Percentiles rank a stretch among this genome's conserved stretches.
Evolutionary conservation across 2,329 filamentous ascomycete genomes (phyloP).

Genomic region (Exophiala sp.): DNA sequence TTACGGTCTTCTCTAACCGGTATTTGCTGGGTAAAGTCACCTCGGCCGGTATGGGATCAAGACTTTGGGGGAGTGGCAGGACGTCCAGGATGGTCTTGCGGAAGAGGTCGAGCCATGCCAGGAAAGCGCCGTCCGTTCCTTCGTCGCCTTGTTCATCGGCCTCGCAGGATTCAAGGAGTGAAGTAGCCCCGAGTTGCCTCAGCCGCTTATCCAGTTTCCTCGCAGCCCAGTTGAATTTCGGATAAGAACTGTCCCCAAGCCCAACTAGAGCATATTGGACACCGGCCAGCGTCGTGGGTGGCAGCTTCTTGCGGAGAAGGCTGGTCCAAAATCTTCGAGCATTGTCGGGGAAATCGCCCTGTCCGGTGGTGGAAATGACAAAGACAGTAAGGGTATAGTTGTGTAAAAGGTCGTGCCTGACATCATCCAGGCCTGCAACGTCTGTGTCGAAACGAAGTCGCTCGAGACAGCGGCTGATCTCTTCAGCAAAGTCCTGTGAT

Average conservation of each 20-base stretch:
- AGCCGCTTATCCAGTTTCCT: slow-evolving; percentile 82
- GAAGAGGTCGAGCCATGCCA: slow-evolving; percentile 69
- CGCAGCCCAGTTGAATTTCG: slow-evolving; percentile 92
- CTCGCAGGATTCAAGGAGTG: slow-evolving; percentile 73
- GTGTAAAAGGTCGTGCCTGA: slow-evolving; percentile 26
- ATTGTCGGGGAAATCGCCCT: slow-evolving; percentile 88
- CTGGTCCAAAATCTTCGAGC: slow-evolving; percentile 76
- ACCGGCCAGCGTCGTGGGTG: slow-evolving; percentile 60
- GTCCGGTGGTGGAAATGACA: slow-evolving; percentile 84
- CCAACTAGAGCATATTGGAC: slow-evolving; percentile 81
- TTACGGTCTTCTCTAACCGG: slow-evolving; percentile 5
- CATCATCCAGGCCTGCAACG: slow-evolving; percentile 68
- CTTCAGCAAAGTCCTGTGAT: slow-evolving; percentile 81
- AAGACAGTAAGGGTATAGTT: slow-evolving; percentile 53
- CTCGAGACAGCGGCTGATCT: slow-evolving; percentile 68
- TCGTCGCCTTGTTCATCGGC: slow-evolving; percentile 91
- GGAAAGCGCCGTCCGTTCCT: slow-evolving; percentile 74
- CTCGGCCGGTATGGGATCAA: slow-evolving; percentile 18
- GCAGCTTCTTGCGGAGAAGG: slow-evolving; percentile 70
- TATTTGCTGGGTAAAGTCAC: slow-evolving; percentile 21
- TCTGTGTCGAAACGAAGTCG: slow-evolving; percentile 71
- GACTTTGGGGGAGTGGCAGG: slow-evolving; percentile 64
- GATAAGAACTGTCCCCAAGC: slow-evolving; percentile 88
- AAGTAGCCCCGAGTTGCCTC: slow-evolving; percentile 70
- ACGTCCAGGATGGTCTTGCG: slow-evolving; percentile 60